Evolutionary conservation across 345 rosid genomes (phyloP).

Genomic region (Carallia brachiata): DNA sequence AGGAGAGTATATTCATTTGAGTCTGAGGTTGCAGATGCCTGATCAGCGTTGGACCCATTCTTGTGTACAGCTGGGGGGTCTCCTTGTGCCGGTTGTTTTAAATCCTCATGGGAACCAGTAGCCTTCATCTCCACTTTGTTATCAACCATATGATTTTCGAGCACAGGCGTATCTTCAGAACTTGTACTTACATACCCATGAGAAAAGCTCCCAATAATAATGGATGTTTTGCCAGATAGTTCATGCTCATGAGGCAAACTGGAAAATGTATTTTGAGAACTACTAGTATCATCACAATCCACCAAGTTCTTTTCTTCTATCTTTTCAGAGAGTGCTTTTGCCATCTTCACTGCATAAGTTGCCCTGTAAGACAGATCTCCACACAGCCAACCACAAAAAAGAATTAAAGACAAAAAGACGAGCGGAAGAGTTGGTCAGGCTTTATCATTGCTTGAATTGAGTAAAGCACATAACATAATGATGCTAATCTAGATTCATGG

Average conservation of each 20-base stretch:
- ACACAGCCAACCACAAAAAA: not conserved
- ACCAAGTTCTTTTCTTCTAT: constrained; percentile 73
- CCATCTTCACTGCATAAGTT: constrained; percentile 81
- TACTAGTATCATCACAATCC: constrained; percentile 67
- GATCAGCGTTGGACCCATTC: constrained; percentile 48
- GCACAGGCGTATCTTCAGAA: constrained; percentile 63
- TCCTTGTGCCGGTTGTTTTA: constrained; percentile 42
- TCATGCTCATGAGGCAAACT: constrained; percentile 84
- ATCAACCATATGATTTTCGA: constrained; percentile 41
- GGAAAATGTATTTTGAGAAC: constrained; percentile 79
- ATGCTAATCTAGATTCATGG: not conserved
- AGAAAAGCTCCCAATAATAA: constrained; percentile 85
- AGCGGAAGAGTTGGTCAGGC: not conserved
- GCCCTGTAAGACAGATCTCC: constrained; percentile 54
- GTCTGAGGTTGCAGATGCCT: constrained; percentile 48
- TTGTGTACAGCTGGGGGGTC: constrained; percentile 44
- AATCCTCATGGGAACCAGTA: constrained; percentile 44
- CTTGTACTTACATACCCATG: constrained; percentile 81
- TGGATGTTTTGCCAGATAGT: constrained; percentile 76
- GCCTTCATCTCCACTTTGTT: constrained; percentile 47
- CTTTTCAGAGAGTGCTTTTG: constrained; percentile 67
- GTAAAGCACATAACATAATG: not conserved
- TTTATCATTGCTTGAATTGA: not conserved
- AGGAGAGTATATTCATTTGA: constrained; percentile 49
- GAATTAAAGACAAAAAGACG: not conserved